Evolutionary conservation across 2,329 filamentous ascomycete genomes (phyloP), one percentile per base, ranked within the genome.

Genomic region (Metarhizium anisopliae): DNA sequence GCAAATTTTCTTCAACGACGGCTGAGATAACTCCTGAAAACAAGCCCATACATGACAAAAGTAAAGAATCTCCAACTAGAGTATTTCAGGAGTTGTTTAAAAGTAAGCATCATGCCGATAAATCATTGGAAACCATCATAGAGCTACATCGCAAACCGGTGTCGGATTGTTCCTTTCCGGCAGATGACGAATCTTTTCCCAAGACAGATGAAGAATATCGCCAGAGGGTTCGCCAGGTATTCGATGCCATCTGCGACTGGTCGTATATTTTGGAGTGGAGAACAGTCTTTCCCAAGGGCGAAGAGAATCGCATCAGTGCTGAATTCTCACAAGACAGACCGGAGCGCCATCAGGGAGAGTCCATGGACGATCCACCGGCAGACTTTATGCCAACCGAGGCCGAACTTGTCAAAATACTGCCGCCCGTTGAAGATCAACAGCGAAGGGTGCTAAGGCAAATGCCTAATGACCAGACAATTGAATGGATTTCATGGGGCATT

Each of bases 181-280:
- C 25, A 10, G 47, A 53, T 0, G 61, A 64, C 47, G 18, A 35
- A 6, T 58, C 59, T 2, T 64, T 63, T 42, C 61, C 62, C 3
- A 18, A 25, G 1, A 43, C 47, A 16, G 56, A 59, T 5, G 54
- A 29, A 1, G 58, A 57, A n/a, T 59, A 50, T 50, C 35, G 55
- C 13, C 51, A n/a, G 6, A 53, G 54, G n/a, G 59, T 62, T 10
- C 55, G 54, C 51, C 54, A 55, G 16, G 42, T 64, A 2, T 60
- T 65, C 36, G 57, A 63, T 5, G 61, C 64, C 51, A 63, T 66
- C 50, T 61, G 56, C 30, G 61, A 64, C 57, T 66, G 63, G 63
- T 53, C 52, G 8, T 50, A 56, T 29, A 59, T 63, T 20, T 53
- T 59, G 5, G 63, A 66, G 56, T 65, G 63, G 64, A 59, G 58